Evolutionary conservation across 2,329 filamentous ascomycete species (phyloP).

Genomic region (Neonectria punicea): DNA sequence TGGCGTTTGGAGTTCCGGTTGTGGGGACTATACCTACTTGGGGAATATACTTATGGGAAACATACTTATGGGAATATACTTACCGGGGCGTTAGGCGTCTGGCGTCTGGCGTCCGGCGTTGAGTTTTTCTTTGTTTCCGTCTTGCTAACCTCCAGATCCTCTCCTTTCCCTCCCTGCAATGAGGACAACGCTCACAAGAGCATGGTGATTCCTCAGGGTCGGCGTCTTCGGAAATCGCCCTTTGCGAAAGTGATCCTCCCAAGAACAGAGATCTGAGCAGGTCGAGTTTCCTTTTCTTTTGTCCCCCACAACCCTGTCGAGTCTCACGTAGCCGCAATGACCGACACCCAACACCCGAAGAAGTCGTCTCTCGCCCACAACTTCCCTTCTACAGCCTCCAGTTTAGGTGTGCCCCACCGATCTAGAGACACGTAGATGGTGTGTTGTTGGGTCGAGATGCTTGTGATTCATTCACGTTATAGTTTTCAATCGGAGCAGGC

Average conservation of each 20-base stretch:
- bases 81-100: not conserved
- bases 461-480: slow-evolving; percentile 51
- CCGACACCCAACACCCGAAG: slow-evolving; percentile 41
- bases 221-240: slow-evolving; percentile 30
- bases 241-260: slow-evolving; percentile 35
- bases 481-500: slow-evolving; percentile 67
- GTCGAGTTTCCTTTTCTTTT: slow-evolving; percentile 20
- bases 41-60: not conserved
- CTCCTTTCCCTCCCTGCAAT: slow-evolving; percentile 25
- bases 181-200: slow-evolving; percentile 43
- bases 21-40: not conserved
- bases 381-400: not conserved
- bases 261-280: slow-evolving; percentile 66
- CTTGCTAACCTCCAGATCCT: not conserved
- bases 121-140: slow-evolving; percentile 1
- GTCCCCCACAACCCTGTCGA: slow-evolving; percentile 6
- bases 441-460: slow-evolving; percentile 23
- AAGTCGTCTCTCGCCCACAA: slow-evolving; percentile 31
- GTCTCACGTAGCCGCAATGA: slow-evolving; percentile 50
- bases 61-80: not conserved
- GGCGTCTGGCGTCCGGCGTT: slow-evolving; percentile 4
- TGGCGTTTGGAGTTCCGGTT: slow-evolving; percentile 3
- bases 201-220: slow-evolving; percentile 33
- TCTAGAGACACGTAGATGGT: not conserved
- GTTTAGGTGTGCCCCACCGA: not conserved